Conservation (phyloP, 1,139 yeast genomes). For the Protomyces lactucae-debilis region DNA sequence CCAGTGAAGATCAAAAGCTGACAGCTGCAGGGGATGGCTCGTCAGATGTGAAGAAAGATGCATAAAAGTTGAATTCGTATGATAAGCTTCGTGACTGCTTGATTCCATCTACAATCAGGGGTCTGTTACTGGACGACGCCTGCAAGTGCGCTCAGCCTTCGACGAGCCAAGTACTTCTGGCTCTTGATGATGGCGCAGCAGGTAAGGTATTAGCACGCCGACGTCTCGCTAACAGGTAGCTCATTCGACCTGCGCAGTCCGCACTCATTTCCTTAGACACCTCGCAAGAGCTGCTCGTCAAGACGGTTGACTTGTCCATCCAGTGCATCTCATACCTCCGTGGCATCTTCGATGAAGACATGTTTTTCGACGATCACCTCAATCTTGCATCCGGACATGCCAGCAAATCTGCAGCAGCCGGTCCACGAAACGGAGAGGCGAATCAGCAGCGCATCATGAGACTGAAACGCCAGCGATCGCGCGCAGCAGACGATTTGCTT, state of each 20-base stretch:
- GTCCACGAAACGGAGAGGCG: neutral
- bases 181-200: neutral
- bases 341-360: constrained; percentile 31
- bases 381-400: neutral
- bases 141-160: too few species aligned
- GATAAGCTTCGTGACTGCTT: neutral
- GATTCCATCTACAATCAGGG: neutral
- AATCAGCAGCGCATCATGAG: constrained; percentile 41
- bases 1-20: too few species aligned
- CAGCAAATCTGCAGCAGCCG: neutral
- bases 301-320: constrained; percentile 32
- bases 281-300: constrained; percentile 32
- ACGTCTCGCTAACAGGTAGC: neutral
- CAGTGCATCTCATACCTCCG: constrained; percentile 33
- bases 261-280: neutral
- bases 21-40: too few species aligned
- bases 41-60: neutral
- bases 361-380: constrained; percentile 32
- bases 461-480: constrained; percentile 45
- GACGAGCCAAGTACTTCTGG: too few species aligned
- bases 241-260: neutral
- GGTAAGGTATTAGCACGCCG: neutral
- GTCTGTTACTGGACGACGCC: neutral
- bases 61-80: neutral
- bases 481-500: constrained; percentile 46